phyloP scores from a whole-genome alignment of 805 yeast species.

The Candida silvicultrix region DNA sequence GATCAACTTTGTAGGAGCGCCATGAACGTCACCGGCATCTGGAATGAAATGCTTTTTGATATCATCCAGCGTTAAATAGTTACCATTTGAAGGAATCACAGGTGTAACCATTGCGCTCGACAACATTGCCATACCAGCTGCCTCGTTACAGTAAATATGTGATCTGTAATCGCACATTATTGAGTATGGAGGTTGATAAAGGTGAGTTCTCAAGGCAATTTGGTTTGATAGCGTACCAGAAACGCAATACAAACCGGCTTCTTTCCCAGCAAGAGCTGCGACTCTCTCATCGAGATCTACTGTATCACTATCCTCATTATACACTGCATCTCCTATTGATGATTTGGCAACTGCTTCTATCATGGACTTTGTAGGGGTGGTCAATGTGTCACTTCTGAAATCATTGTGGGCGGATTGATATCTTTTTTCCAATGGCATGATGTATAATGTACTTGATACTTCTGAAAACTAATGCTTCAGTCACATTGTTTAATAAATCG shows the following conservation, averaged over 20 bases:
- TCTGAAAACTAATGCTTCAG: too few species aligned
- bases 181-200: conserved; percentile 81
- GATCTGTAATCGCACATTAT: conserved; percentile 81
- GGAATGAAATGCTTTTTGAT: conserved; percentile 53
- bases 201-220: conserved; percentile 69
- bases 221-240: conserved; percentile 92
- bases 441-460: background rate
- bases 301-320: conserved; percentile 75
- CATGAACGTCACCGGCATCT: conserved; percentile 79
- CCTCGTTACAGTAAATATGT: conserved; percentile 79
- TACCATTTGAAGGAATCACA: conserved; percentile 70
- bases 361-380: conserved; percentile 78
- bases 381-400: conserved; percentile 79
- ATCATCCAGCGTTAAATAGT: conserved; percentile 75
- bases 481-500: too few species aligned
- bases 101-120: conserved; percentile 92
- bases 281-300: conserved; percentile 55
- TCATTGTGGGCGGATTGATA: conserved; percentile 35
- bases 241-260: conserved; percentile 75
- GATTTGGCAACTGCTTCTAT: conserved; percentile 49
- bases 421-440: background rate
- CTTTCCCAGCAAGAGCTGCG: conserved; percentile 68
- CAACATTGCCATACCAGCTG: conserved; percentile 85
- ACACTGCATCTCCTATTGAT: conserved; percentile 83
- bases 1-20: conserved; percentile 81